Base-by-base conservation (phyloP, 2,329 filamentous ascomycete species). In the Fusarium solani-melongenae region DNA sequence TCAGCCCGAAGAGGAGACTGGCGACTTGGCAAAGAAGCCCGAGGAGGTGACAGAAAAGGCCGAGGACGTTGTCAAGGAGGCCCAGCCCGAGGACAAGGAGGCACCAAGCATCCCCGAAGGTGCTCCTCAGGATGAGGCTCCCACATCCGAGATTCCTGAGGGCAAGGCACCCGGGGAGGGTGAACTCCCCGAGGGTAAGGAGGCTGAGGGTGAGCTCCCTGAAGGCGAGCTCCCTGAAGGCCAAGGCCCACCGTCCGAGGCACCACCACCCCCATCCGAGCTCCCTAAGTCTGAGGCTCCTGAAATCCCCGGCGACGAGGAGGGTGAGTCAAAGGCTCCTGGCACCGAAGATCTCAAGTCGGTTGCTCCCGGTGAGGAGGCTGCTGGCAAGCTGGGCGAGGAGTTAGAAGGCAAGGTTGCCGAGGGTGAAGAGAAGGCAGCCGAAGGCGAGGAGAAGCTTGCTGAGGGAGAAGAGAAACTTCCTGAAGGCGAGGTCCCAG, bases 301-400 rank as follows among this genome's bases (percentile, higher is more conserved):
- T 46, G 56, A 67, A 6, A n/a, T 60, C 5, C 64, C 67, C 17
- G 64, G 51, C 14, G 69, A 72, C 4, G 71, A 68, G 1, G 66
- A 46, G n/a, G 66, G 61, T 22, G 69, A 75, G 63, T 75, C 69
- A 8, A 74, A 76, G 62, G 38, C 72, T 22, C 31, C 69, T 29
- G 71, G 70, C 15, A 34, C 27, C 22, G 71, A 76, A 10, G 65
- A 66, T 27, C 31, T 74, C 82, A 90, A 91, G 79, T 79, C 84
- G 10, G 88, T 89, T 77, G 74, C 70, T 39, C 74, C 71, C 0
- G 73, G 71, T 8, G 70, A 74, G 53, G 79, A 83, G 3, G 78
- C 83, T 5, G 62, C 64, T n/a, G 67, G 67, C 20, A 33, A 64
- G 55, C 39, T 66, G n/a, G 82, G 81, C 34, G 79, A 70, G 6